A percentile compares a stretch with the other conserved stretches of the same genome.
phyloP scores from a whole-genome alignment of 1,139 yeast genomes.

The Kodamaea alishanica region DNA sequence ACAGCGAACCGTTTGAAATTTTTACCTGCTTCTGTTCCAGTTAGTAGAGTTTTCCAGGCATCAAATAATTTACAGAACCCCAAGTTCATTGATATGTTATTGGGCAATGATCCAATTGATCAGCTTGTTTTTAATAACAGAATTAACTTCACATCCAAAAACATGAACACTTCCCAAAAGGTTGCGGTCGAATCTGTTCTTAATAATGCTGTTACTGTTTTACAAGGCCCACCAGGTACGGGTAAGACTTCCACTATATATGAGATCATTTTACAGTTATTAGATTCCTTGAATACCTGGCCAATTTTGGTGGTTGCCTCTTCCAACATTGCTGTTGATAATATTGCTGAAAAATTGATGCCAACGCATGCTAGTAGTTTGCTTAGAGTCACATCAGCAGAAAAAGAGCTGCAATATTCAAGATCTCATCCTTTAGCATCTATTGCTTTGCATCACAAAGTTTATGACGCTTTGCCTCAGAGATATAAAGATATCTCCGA shows the following conservation, averaged over 20 bases:
- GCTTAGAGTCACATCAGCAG: conserved; percentile 56
- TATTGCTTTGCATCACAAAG: conserved; percentile 62
- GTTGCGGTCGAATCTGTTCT: conserved; percentile 65
- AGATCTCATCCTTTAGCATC: conserved; percentile 52
- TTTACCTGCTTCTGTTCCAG: conserved; percentile 61
- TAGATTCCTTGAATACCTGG: conserved; percentile 50
- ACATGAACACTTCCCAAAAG: conserved; percentile 62
- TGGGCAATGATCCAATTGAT: conserved; percentile 59
- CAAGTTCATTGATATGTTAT: conserved; percentile 52
- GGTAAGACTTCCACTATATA: conserved; percentile 66
- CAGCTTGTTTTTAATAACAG: conserved; percentile 56
- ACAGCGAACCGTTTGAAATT: conserved; percentile 43
- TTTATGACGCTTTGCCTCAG: conserved; percentile 47
- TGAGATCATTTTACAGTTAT: conserved; percentile 61
- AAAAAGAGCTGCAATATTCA: conserved; percentile 60
- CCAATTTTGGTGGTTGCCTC: conserved; percentile 76
- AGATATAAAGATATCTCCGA: conserved; percentile 38
- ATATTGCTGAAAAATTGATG: conserved; percentile 66
- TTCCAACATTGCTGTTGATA: conserved; percentile 72
- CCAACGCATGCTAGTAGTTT: conserved; percentile 49
- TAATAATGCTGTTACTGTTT: conserved; percentile 60
- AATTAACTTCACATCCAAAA: conserved; percentile 44
- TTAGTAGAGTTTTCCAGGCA: conserved; percentile 58
- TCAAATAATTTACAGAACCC: conserved; percentile 60
- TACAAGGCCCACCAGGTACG: conserved; percentile 70